A percentile compares a stretch with the other conserved stretches of the same genome.
phyloP scores from a whole-genome alignment of 108 stramenopile genomes.

The Ochromonas danica region DNA sequence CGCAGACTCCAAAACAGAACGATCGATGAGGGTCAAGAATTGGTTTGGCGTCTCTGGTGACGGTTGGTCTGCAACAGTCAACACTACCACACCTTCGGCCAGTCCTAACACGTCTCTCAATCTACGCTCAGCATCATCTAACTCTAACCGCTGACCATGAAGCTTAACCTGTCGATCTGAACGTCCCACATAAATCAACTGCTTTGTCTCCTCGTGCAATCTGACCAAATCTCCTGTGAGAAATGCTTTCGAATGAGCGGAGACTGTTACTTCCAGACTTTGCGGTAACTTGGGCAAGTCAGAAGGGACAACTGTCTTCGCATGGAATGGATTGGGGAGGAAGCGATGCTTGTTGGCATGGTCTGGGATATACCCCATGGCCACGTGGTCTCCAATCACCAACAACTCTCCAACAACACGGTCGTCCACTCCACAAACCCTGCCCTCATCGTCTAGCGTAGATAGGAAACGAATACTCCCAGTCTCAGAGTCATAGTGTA shows the following conservation, averaged over 20 bases:
- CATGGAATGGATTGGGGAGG: conserved; percentile 24
- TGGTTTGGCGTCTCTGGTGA: no score
- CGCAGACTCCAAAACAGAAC: neutral
- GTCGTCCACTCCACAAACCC: neutral
- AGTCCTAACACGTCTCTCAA: no score
- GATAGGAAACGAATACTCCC: no score
- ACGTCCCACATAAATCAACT: neutral
- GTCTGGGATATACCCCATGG: conserved; percentile 21
- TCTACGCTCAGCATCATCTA: neutral
- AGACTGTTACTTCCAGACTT: neutral
- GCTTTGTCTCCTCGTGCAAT: neutral
- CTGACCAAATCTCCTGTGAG: neutral
- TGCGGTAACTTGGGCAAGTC: neutral
- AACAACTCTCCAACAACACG: conserved; percentile 5
- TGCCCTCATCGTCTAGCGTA: neutral
- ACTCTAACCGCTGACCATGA: neutral
- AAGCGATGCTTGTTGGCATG: neutral
- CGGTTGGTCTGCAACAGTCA: no score
- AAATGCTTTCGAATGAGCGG: neutral
- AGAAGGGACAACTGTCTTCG: neutral
- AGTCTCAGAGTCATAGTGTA: neutral
- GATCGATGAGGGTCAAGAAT: neutral
- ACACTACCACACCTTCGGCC: no score
- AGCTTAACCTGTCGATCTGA: neutral
- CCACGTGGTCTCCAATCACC: conserved; percentile 25